Conservation (phyloP, 805 yeast species). For the Candida loeiensis region DNA sequence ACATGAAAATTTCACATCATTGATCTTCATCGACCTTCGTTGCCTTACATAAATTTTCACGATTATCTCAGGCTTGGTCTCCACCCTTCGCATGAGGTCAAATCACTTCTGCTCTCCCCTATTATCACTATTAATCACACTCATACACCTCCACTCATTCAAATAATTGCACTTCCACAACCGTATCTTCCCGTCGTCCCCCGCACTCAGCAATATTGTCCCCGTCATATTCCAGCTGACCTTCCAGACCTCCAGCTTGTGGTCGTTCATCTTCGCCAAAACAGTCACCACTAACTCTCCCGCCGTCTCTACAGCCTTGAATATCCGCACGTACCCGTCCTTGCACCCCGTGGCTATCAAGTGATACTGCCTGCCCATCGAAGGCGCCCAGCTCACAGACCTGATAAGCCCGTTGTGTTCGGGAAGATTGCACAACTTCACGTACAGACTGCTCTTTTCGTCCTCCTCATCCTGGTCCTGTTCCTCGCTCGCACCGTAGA, state of each 20-base stretch:
- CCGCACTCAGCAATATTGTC: constrained; percentile 86
- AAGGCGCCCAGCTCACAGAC: constrained; percentile 94
- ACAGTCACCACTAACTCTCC: constrained; percentile 48
- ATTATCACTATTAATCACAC: constrained; percentile 48
- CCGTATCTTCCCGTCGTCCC: constrained; percentile 90
- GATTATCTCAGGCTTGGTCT: neutral
- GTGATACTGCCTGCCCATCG: constrained; percentile 87
- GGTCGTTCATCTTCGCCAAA: constrained; percentile 69
- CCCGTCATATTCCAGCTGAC: constrained; percentile 96
- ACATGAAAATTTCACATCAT: too few relatives aligned
- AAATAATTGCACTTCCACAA: constrained; percentile 88
- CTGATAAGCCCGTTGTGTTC: constrained; percentile 86
- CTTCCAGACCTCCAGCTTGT: constrained; percentile 89
- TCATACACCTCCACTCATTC: constrained; percentile 87
- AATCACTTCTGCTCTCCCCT: constrained; percentile 8
- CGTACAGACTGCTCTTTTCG: constrained; percentile 26
- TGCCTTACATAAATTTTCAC: too few relatives aligned
- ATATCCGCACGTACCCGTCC: constrained; percentile 88
- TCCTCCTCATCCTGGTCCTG: constrained; percentile 3
- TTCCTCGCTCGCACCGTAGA: constrained; percentile 44
- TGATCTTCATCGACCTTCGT: too few relatives aligned
- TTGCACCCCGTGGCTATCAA: constrained; percentile 92
- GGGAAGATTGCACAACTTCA: constrained; percentile 60
- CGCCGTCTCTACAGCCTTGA: constrained; percentile 56
- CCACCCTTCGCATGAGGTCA: too few relatives aligned